Base-by-base conservation (phyloP, 108 stramenopile species). In the Pseudonitzschia delicatissima region DNA sequence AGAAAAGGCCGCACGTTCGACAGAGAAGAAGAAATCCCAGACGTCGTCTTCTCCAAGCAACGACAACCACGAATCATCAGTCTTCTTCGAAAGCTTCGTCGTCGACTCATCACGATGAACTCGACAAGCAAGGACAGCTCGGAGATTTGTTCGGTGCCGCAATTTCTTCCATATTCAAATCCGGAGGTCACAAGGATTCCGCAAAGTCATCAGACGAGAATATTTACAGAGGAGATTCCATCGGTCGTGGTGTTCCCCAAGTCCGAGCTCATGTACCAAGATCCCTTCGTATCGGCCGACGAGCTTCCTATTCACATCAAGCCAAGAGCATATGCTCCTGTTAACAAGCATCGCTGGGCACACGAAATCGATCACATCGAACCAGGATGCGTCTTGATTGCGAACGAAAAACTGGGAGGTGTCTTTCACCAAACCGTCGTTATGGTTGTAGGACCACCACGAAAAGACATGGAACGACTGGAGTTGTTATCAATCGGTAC, bases 351-450 rank as follows among this genome's bases (percentile, higher is more conserved):
- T 66, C 80, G 91, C 34, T 93, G 92, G 92, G 92, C 92, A 12
- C 92, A 94, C 76, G 76, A 82, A 29, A 75, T 89, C 37, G 53
- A 68, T 33, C 87, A 93, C 52, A 77, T 94, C 13, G 93, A 91
- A 73, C 87, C 82, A 26, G 93, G 93, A 42, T 86, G 88, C 65
- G 82, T 94, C 45, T 65, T 94, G 60, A 68, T 94, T 20, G 93
- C 93, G 15, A 91, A 94, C 65, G 93, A 94, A 62, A 89, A 89
- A 62, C 68, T 94, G 17, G 88, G 90, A 37, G 93, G 93, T 20
- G 88, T 91, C 26, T 94, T 94, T 69, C 86, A 85, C 72, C 93
- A 91, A 70, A 91, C 93, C 6, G 85, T 94, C 37, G 90, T 94
- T 35, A 68, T 94, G 47, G 84, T 94, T 45, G 86, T 94, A 61